Evolutionary conservation across 228 moss, liverwort and hornwort genomes (phyloP), one percentile per base, ranked within the genome.

Genomic region (Sphagnum fallax): DNA sequence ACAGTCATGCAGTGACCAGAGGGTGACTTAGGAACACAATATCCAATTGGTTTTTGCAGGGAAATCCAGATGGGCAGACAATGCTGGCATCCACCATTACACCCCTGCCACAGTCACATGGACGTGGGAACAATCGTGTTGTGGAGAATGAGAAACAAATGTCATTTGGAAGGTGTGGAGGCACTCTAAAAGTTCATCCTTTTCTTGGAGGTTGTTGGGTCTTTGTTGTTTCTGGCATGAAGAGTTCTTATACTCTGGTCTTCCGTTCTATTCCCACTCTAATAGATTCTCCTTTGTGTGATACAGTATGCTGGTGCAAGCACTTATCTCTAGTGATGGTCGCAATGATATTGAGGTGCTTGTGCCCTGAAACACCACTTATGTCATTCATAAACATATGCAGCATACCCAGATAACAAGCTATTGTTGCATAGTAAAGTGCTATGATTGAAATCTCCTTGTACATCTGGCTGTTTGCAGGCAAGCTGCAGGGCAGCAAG

Each of bases 401-500:
- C 58, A 58, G 58, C 32, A 32, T 32, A 32, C 32, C 32, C 32
- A 32, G 32, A 32, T 32, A 32, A 32, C 32, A 32, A 32, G 32
- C 32, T 32, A 32, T 32, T 32, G 32, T 32, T 32, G 32, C 32
- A 32, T 32, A 32, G 32, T 32, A 32, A 32, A 32, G 32, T 32
- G 32, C 32, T 32, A 32, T 32, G 32, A 32, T 32, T 32, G 32
- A 32, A 32, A 32, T 32, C 32, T 32, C 32, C 32, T 32, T 2
- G 32, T 32, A 32, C 32, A 32, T 32, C 13, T 18, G 6, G 48
- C 57, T 53, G 49, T 15, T n/a, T 12, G 48, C 83, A 96, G 93
- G 97, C 97, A 70, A 97, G 97, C 73, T 97, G 93, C 78, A 90
- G 97, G 77, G 97, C 97, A 60, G 93, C 97, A 69, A 97, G 91